phyloP scores from a whole-genome alignment of 1,139 yeast species.

The Kodamaea derodonti region DNA sequence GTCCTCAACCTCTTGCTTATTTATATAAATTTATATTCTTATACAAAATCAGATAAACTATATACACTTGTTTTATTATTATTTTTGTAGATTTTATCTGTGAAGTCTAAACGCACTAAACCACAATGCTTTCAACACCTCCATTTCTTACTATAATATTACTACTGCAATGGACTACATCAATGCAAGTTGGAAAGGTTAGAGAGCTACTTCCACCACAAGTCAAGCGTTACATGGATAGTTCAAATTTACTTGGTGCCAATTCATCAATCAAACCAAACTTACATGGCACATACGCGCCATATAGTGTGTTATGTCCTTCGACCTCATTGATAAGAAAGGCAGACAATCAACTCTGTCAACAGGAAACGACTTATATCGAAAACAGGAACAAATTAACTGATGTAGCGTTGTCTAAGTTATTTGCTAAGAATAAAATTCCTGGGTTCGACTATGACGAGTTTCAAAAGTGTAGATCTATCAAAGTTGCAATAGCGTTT shows the following conservation, averaged over 20 bases:
- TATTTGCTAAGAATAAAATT: slow-evolving; percentile 33
- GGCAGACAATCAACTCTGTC: slow-evolving; percentile 26
- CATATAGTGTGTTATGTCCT: slow-evolving; percentile 42
- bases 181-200: not conserved
- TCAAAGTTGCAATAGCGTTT: slow-evolving; percentile 51
- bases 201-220: not conserved
- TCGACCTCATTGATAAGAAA: slow-evolving; percentile 28
- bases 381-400: slow-evolving; percentile 28
- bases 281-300: slow-evolving; percentile 28
- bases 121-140: too few relatives aligned
- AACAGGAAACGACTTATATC: slow-evolving; percentile 37
- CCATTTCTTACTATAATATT: too few relatives aligned
- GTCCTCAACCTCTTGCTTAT: slow-evolving; percentile 4
- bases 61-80: slow-evolving; percentile 8
- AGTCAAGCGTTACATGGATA: not conserved
- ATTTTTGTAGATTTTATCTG: too few relatives aligned
- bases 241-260: not conserved
- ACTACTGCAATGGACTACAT: too few relatives aligned
- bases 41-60: slow-evolving; percentile 7
- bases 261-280: not conserved
- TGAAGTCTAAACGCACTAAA: too few relatives aligned
- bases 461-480: slow-evolving; percentile 23
- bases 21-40: slow-evolving; percentile 9
- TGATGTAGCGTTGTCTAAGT: slow-evolving; percentile 24
- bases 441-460: slow-evolving; percentile 33